phyloP scores from a whole-genome alignment of 179 eudicot species.

The Silene coronaria region DNA sequence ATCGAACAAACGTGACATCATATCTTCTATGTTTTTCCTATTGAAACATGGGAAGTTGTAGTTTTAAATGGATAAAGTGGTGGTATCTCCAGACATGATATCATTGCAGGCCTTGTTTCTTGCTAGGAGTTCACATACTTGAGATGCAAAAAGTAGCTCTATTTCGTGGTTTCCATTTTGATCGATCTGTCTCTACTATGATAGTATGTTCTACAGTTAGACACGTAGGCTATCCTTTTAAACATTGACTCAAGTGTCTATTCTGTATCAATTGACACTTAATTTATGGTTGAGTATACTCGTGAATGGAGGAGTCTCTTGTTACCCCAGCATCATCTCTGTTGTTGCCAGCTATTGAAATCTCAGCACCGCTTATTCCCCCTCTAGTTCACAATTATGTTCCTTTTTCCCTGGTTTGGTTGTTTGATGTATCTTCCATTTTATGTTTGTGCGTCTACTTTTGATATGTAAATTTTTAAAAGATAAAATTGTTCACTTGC shows the following conservation, averaged over 20 bases:
- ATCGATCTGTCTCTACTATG: neutral
- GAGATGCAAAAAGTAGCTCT: neutral
- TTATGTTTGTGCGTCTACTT: neutral
- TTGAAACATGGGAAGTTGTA: conserved; percentile 2
- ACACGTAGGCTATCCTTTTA: neutral
- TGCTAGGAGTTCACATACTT: neutral
- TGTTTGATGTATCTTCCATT: neutral
- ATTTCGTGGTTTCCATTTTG: neutral
- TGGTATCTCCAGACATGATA: neutral
- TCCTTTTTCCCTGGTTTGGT: too few relatives aligned
- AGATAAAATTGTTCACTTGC: too few relatives aligned
- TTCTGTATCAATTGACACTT: conserved; percentile 4
- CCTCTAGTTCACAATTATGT: neutral
- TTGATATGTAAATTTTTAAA: too few relatives aligned
- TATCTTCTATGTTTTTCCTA: neutral
- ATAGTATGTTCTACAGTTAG: neutral
- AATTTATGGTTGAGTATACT: neutral
- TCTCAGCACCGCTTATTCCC: neutral
- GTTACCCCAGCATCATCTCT: neutral
- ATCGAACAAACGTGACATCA: neutral
- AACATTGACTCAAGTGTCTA: neutral
- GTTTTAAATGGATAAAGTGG: neutral
- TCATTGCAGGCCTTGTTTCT: neutral
- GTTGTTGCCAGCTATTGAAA: neutral
- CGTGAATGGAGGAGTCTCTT: neutral